Evolutionary conservation across 495 filamentous ascomycete species (phyloP).

Genomic region (Aspergillus sparsus): DNA sequence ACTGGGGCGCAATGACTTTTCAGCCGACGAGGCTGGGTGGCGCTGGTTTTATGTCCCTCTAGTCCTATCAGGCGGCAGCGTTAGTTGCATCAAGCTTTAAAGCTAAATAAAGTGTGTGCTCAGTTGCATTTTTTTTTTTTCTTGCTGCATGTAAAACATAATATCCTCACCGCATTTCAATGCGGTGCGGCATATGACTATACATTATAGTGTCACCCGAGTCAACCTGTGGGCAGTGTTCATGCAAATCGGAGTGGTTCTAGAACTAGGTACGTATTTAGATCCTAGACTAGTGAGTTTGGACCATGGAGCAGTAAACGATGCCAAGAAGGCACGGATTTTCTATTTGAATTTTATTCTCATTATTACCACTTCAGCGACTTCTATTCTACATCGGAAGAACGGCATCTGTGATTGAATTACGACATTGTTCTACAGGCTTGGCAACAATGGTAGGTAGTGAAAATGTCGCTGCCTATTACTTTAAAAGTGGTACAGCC

Average conservation of each 20-base stretch:
- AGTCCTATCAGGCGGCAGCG: background rate
- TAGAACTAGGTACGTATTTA: too few relatives aligned
- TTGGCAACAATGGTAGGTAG: background rate
- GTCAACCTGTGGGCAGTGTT: too few relatives aligned
- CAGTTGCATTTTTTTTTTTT: background rate
- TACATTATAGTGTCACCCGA: too few relatives aligned
- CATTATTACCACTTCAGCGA: background rate
- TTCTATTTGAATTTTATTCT: background rate
- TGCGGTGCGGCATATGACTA: too few relatives aligned
- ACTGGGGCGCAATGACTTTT: background rate
- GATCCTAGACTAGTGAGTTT: background rate
- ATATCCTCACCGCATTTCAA: too few relatives aligned
- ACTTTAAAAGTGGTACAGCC: background rate
- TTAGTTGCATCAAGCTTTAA: background rate
- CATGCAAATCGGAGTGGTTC: too few relatives aligned
- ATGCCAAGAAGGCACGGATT: constrained; percentile 1
- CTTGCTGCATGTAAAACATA: background rate
- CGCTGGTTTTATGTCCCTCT: background rate
- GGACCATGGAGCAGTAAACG: background rate
- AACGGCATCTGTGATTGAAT: background rate
- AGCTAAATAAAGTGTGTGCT: background rate
- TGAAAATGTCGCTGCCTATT: background rate
- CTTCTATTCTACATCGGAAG: background rate
- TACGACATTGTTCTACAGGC: background rate
- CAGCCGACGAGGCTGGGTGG: background rate